phyloP scores from a whole-genome alignment of 1,284 basidiomycete species.

The Cryptococcus sp. region DNA sequence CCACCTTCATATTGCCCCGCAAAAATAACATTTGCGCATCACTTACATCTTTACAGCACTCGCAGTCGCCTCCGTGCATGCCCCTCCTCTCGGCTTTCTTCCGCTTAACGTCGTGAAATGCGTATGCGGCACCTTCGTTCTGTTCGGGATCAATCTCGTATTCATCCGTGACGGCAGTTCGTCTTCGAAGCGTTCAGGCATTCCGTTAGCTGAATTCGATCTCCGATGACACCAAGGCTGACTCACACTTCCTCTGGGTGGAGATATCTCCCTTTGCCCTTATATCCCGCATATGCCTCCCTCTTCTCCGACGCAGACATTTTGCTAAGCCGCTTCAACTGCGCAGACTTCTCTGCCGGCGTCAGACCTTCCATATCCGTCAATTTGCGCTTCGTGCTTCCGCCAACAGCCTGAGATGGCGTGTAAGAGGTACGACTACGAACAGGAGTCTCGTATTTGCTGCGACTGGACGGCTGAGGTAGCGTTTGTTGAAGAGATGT shows the following conservation, averaged over 20 bases:
- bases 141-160: slow-evolving; percentile 67
- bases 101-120: slow-evolving; percentile 76
- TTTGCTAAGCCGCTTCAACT: slow-evolving; percentile 30
- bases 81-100: slow-evolving; percentile 64
- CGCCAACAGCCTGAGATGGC: neutral
- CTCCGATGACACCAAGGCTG: too few species aligned
- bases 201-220: too few species aligned
- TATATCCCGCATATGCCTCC: slow-evolving; percentile 43
- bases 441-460: too few species aligned
- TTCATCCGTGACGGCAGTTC: slow-evolving; percentile 62
- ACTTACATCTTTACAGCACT: slow-evolving; percentile 76
- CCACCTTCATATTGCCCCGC: neutral
- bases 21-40: neutral
- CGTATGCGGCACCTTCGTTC: slow-evolving; percentile 67
- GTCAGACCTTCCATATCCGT: slow-evolving; percentile 32
- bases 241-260: slow-evolving; percentile 40
- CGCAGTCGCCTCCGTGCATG: slow-evolving; percentile 78
- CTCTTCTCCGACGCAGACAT: slow-evolving; percentile 34
- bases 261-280: slow-evolving; percentile 45
- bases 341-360: slow-evolving; percentile 33
- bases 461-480: too few species aligned
- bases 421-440: neutral
- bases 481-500: too few species aligned
- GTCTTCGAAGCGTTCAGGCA: slow-evolving; percentile 17
- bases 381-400: slow-evolving; percentile 17